Base-by-base conservation (phyloP, 805 yeast species). In the Kurtzmaniella cleridarum region DNA sequence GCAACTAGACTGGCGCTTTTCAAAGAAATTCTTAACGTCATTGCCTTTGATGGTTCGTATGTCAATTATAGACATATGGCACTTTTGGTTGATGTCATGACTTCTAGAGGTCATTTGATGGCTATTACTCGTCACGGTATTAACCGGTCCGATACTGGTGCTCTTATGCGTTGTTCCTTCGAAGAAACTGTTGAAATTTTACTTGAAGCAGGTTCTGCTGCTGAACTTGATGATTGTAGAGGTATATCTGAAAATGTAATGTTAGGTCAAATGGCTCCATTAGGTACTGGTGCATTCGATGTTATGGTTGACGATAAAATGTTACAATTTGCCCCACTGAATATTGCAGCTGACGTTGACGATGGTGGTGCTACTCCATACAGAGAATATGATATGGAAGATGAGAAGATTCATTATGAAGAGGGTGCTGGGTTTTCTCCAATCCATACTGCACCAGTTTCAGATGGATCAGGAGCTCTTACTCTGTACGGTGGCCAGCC, bases 111-210 rank as follows among this genome's bases (percentile, higher is more conserved):
- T 56, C 96, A 91, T 59, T 74, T 93, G 64, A 91, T 95, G 86
- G 98, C 99, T 30, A 90, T 93, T 55, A 91, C 98, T 32, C 95
- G 99, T 77, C 98, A 93, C 60, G 99, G 99, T 77, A 91, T 93
- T 66, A 93, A 93, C 66, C 83, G 99, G 69, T 85, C 95, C 29
- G 96, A 93, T 50, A 93, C 99, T 24, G 99, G 99, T 67, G 98
- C 98, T 2, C 75, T 93, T 58, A 93, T 93, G 99, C 81, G 99
- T 67, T 93, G 97, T 72, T 91, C 98, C 32, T 93, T 93, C 71
- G 99, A 93, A 69, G 99, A 93, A 65, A 93, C 99, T 6, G 99
- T 93, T 31, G 99, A 93, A 68, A 93, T 93, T 55, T 69, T 93
- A 60, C 78, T 93, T 53, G 98, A 93, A 57, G 99, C 99, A 14